A percentile compares a stretch with the other conserved stretches of the same genome.
Conservation (phyloP, 352 stramenopile species). For the Globisporangium camurandrum region DNA sequence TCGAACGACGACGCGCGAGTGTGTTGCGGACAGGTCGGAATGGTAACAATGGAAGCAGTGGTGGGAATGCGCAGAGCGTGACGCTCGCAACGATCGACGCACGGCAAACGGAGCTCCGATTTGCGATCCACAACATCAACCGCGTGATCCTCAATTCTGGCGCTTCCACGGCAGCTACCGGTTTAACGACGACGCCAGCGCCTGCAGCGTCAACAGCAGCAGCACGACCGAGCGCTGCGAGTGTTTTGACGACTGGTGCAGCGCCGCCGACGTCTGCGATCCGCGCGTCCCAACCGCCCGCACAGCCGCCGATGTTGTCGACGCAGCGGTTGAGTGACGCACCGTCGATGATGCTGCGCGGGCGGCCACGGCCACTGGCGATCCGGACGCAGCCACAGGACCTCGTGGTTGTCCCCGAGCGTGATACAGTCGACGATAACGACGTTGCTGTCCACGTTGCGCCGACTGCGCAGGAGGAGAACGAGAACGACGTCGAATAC, state of each 20-base stretch:
- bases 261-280: not conserved
- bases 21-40: too few species aligned
- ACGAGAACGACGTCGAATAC: not conserved
- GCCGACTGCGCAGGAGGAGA: too few species aligned
- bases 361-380: slow-evolving; percentile 2
- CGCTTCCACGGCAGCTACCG: not conserved
- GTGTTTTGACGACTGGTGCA: not conserved
- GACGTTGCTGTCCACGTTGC: not conserved
- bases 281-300: not conserved
- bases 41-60: slow-evolving; percentile 10
- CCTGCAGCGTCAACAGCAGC: slow-evolving; percentile 16
- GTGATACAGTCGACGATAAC: not conserved
- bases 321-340: not conserved
- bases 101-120: slow-evolving; percentile 64
- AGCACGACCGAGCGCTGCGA: not conserved
- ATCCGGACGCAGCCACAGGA: slow-evolving; percentile 6
- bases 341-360: not conserved
- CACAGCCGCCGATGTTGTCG: not conserved
- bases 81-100: slow-evolving; percentile 33
- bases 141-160: slow-evolving; percentile 71
- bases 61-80: slow-evolving; percentile 10
- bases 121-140: slow-evolving; percentile 78
- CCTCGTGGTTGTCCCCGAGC: not conserved
- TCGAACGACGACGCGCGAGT: slow-evolving; percentile 38
- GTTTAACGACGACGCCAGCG: slow-evolving; percentile 4